phyloP scores from a whole-genome alignment of 768 basidiomycete genomes.

The Goffeauzyma gilvescens region DNA sequence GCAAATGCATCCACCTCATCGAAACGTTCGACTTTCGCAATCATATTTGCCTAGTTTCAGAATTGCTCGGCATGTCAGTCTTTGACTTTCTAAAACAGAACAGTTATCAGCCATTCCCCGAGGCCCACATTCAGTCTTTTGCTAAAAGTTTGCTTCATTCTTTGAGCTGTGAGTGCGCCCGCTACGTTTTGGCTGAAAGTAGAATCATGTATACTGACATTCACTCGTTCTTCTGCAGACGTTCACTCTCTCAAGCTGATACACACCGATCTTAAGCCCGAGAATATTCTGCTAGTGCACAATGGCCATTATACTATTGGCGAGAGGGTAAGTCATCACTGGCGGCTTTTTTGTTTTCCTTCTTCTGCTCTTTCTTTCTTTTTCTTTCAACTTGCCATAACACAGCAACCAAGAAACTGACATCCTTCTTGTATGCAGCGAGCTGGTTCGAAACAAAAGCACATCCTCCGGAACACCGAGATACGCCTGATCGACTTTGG shows the following conservation, averaged over 20 bases:
- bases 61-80: slow-evolving; percentile 87
- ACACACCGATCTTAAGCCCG: slow-evolving; percentile 96
- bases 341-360: too few relatives aligned
- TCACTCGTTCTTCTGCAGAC: slow-evolving; percentile 38
- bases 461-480: slow-evolving; percentile 65
- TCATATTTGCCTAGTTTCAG: slow-evolving; percentile 92
- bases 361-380: slow-evolving; percentile 1
- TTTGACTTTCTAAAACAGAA: slow-evolving; percentile 99
- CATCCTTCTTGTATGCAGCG: slow-evolving; percentile 37
- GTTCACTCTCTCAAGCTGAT: slow-evolving; percentile 75
- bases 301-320: slow-evolving; percentile 41
- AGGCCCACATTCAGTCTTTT: slow-evolving; percentile 88
- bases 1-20: slow-evolving; percentile 92
- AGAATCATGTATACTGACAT: slow-evolving; percentile 1
- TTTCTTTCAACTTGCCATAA: too few relatives aligned
- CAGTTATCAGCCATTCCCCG: slow-evolving; percentile 86
- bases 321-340: slow-evolving; percentile 22
- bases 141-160: slow-evolving; percentile 77
- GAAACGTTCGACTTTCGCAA: slow-evolving; percentile 93
- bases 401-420: too few relatives aligned
- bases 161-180: slow-evolving; percentile 60
- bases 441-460: slow-evolving; percentile 48
- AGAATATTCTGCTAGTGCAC: slow-evolving; percentile 86
- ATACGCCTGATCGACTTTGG: slow-evolving; percentile 97
- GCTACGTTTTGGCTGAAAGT: not conserved